Percentiles rank a stretch among this genome's conserved stretches.
Conservation (phyloP, 192 early-diverging fungal genomes). For the Gaertneriomyces semiglobifer region DNA sequence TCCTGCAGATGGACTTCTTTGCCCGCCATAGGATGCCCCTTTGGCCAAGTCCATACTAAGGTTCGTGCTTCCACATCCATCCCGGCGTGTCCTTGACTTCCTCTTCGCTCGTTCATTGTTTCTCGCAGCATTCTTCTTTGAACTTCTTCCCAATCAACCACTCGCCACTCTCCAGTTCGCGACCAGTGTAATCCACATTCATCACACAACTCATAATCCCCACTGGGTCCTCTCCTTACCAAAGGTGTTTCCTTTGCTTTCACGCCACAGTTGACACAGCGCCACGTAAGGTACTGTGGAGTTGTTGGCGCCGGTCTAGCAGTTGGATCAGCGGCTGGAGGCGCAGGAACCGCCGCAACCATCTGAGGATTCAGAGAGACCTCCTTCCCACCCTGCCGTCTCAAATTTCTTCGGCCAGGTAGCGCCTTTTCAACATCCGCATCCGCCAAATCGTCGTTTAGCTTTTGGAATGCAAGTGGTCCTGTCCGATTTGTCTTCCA, state of each 20-base stretch:
- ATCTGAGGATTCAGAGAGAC: neutral
- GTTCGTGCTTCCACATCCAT: too few relatives aligned
- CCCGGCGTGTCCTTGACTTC: too few relatives aligned
- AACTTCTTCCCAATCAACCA: neutral
- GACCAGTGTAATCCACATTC: slow-evolving; percentile 30
- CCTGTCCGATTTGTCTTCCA: slow-evolving; percentile 63
- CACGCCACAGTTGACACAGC: slow-evolving; percentile 32
- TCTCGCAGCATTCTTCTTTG: too few relatives aligned
- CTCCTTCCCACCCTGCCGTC: neutral
- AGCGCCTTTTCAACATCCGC: too few relatives aligned
- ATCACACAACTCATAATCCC: slow-evolving; percentile 24
- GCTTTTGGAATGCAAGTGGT: neutral
- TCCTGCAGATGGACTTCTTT: too few relatives aligned
- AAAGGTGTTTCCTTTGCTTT: slow-evolving; percentile 23
- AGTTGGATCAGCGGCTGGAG: too few relatives aligned
- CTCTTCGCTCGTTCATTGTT: too few relatives aligned
- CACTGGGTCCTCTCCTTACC: slow-evolving; percentile 30
- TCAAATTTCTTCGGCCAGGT: neutral
- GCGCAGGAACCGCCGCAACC: neutral
- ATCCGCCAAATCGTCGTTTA: too few relatives aligned
- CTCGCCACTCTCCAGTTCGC: neutral
- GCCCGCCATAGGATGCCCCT: too few relatives aligned
- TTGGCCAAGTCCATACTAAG: too few relatives aligned
- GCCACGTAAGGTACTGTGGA: slow-evolving; percentile 10
- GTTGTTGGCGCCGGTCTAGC: too few relatives aligned